phyloP scores from a whole-genome alignment of 1,284 basidiomycete genomes.

The Cutaneotrichosporon sp. region DNA sequence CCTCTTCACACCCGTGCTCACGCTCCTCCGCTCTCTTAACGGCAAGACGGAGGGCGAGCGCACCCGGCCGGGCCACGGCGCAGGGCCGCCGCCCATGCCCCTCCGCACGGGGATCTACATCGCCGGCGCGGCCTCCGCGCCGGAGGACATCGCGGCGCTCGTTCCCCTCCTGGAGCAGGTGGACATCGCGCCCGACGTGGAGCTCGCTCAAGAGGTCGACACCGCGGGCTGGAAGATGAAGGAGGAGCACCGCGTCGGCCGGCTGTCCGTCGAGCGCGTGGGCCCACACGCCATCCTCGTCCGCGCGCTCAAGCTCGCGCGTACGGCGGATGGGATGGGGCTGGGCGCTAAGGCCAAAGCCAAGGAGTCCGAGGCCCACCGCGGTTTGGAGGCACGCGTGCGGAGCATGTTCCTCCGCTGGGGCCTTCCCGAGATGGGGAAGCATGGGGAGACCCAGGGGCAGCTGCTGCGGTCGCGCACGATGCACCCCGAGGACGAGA shows the following conservation, averaged over 20 bases:
- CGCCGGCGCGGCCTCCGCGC: constrained; percentile 9
- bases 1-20: background rate
- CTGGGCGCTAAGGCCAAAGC: background rate
- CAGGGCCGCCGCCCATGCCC: background rate
- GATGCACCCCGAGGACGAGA: background rate
- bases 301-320: background rate
- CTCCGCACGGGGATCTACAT: constrained; percentile 1
- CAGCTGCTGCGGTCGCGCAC: background rate
- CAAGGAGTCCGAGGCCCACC: no score
- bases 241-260: background rate
- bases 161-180: constrained; percentile 8
- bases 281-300: background rate
- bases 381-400: background rate
- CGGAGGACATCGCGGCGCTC: constrained; percentile 13
- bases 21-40: background rate
- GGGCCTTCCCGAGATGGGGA: background rate
- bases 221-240: background rate
- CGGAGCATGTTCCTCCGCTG: background rate
- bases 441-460: background rate
- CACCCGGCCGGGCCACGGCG: no score
- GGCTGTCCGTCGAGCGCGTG: background rate
- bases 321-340: background rate
- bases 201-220: background rate
- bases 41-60: background rate
- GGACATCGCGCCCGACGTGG: background rate